phyloP scores from a whole-genome alignment of 2,329 filamentous ascomycete species.

The Thelonectria discophora region DNA sequence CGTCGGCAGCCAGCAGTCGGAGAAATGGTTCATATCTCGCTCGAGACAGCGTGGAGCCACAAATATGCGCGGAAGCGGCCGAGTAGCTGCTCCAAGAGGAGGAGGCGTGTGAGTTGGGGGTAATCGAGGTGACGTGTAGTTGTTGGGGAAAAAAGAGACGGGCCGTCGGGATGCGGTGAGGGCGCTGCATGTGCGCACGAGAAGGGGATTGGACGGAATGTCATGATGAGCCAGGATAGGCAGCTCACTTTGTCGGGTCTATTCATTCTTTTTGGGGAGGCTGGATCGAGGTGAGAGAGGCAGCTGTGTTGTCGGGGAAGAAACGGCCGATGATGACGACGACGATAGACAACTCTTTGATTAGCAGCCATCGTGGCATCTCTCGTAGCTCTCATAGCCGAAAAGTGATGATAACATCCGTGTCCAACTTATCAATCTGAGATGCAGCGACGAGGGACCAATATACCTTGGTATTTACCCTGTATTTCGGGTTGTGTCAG shows the following conservation, averaged over 20 bases:
- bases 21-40: background rate
- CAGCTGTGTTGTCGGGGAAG: background rate
- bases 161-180: slow-evolving; percentile 35
- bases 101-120: background rate
- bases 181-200: slow-evolving; percentile 29
- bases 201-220: slow-evolving; percentile 16
- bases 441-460: background rate
- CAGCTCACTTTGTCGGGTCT: slow-evolving; percentile 4
- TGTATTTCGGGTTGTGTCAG: background rate
- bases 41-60: slow-evolving; percentile 5
- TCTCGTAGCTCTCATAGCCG: no score
- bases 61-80: slow-evolving; percentile 7
- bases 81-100: background rate
- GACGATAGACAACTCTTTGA: background rate
- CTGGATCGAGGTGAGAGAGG: background rate
- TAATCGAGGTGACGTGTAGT: slow-evolving; percentile 24
- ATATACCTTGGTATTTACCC: background rate
- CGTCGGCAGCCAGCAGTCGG: background rate
- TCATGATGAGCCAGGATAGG: slow-evolving; percentile 9
- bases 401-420: background rate
- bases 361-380: background rate
- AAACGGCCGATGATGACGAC: background rate
- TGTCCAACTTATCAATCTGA: background rate
- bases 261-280: background rate
- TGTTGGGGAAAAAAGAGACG: slow-evolving; percentile 31